Evolutionary conservation across 2,329 filamentous ascomycete species (phyloP).

Genomic region (Colletotrichum musicola): DNA sequence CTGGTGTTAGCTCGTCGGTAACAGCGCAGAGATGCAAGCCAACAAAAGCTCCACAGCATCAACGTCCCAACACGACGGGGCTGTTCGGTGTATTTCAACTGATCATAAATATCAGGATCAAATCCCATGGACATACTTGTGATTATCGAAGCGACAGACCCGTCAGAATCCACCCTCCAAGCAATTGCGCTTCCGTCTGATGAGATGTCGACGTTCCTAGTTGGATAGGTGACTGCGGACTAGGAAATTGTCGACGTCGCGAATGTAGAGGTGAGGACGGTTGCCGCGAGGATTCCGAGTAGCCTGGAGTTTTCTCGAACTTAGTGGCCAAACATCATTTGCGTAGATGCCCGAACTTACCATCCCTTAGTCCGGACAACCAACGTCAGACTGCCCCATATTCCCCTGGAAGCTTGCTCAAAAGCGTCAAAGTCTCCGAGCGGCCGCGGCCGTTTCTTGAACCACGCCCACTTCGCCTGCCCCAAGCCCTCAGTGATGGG

Average conservation of each 20-base stretch:
- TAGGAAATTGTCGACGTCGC: conserved; percentile 38
- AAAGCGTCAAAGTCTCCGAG: conserved; percentile 37
- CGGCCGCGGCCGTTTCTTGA: conserved; percentile 26
- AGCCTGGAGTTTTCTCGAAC: background rate
- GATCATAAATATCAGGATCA: no score
- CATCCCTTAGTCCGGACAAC: conserved; percentile 21
- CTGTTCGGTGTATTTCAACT: no score
- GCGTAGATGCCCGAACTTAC: background rate
- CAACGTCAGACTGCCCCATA: conserved; percentile 39
- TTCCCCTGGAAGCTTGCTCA: conserved; percentile 40
- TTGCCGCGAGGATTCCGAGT: conserved; percentile 17
- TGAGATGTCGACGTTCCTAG: background rate
- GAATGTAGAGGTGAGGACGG: conserved; percentile 32
- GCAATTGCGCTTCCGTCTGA: conserved; percentile 10
- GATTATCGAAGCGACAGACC: no score
- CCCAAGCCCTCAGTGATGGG: conserved; percentile 44
- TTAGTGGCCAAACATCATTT: background rate
- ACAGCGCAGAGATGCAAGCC: no score
- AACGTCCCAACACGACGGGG: background rate
- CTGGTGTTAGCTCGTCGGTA: no score
- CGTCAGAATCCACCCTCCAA: background rate
- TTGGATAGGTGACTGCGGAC: conserved; percentile 34
- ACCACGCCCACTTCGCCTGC: conserved; percentile 42
- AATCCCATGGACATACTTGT: no score
- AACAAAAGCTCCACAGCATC: no score